These are phyloP conservation scores for Dipodascopsis uninucleata DNA, from an alignment of 805 yeast species.

Conservation along the genomic window DNA sequence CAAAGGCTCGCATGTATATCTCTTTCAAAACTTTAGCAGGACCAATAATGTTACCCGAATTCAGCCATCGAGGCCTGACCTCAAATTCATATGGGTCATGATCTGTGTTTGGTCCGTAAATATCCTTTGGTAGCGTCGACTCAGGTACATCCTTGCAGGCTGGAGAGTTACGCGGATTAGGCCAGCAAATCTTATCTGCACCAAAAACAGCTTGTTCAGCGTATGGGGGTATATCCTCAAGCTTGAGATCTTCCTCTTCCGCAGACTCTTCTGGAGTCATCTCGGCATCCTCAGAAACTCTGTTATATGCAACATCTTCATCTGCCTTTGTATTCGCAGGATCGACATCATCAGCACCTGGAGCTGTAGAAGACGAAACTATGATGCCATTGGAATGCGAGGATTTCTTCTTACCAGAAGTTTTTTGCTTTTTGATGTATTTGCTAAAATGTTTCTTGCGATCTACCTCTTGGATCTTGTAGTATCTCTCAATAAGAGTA, in stretches of 20 bases:
- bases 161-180: conserved; percentile 4
- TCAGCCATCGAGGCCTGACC: conserved; percentile 20
- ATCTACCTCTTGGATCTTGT: conserved; percentile 18
- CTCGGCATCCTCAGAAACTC: no score
- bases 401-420: not conserved
- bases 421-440: not conserved
- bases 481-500: conserved; percentile 16
- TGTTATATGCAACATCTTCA: no score
- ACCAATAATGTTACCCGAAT: conserved; percentile 17
- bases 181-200: conserved; percentile 22
- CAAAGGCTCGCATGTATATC: conserved; percentile 6
- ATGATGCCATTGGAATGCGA: not conserved
- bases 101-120: conserved; percentile 17
- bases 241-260: no score
- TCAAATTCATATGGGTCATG: not conserved
- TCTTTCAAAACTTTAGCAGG: conserved; percentile 8
- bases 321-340: not conserved
- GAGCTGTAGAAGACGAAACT: conserved; percentile 8
- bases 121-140: conserved; percentile 8
- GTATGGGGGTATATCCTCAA: no score
- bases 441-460: conserved; percentile 14
- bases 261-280: no score
- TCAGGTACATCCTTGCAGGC: conserved; percentile 13
- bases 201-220: conserved; percentile 17
- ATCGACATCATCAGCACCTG: conserved; percentile 4